Base-by-base conservation (phyloP, 2,329 filamentous ascomycete species). In the Zalaria sp. region DNA sequence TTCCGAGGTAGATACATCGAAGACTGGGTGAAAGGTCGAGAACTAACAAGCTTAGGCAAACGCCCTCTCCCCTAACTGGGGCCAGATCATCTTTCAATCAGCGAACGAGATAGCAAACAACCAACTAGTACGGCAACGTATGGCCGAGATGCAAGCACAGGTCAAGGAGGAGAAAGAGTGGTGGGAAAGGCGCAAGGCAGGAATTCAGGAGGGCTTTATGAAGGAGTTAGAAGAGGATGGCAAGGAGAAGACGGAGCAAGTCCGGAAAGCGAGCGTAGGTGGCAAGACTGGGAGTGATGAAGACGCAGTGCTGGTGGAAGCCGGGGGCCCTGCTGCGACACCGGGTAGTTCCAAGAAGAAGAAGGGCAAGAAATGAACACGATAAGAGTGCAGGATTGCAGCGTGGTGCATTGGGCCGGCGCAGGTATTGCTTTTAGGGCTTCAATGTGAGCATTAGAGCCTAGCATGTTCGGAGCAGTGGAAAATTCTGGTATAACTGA, bases 31-130 rank as follows among this genome's bases (percentile, higher is more conserved):
- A 32, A 32, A 32, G 29, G n/a, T 32, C n/a, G 29, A 32, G 7
- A 32, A 18, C 18, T n/a, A 32, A n/a, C 29, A 7, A 7, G 7
- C 29, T 7, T 50, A 95, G 86, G 91, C 93, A 54, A 96, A 96
- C 59, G 87, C 83, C 18, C 82, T 95, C 49, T 73, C 77, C 1
- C 81, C 84, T 38, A 81, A 81, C 61, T 98, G 91, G 91, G 91
- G 91, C 47, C 81, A 91, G 58, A 78, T 76, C 43, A 96, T 98
- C 60, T 98, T 98, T 74, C 91, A 98, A 63, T 88, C 84, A 37
- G 91, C 91, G 42, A 93, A 93, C 63, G 91, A 98, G 64, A 95
- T 98, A 64, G 79, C 83, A 45, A 81, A 86, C 57, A 95, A 95
- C 65, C 74, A 76, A 35, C 66, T 79, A 37, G 73, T 94, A 55